These are phyloP conservation scores for Phanerodontia chrysosporium DNA, from an alignment of 768 basidiomycete genomes.

Conservation along the genomic window DNA sequence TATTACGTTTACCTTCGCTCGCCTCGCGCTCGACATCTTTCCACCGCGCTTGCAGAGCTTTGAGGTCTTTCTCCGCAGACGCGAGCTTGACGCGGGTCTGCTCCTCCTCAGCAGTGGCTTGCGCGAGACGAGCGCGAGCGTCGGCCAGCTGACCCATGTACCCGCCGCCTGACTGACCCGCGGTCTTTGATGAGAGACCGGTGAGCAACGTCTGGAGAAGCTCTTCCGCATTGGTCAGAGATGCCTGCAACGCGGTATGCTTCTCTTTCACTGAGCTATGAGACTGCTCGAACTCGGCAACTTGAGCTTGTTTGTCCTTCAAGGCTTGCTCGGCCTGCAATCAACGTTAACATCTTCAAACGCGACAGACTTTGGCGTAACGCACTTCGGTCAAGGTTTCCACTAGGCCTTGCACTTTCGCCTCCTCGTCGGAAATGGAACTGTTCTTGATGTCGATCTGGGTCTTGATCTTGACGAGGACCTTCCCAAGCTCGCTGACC, in stretches of 20 bases:
- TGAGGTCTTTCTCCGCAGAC: conserved; percentile 77
- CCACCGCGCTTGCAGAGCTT: conserved; percentile 69
- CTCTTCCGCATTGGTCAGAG: conserved; percentile 75
- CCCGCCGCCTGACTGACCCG: conserved; percentile 73
- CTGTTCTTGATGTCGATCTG: conserved; percentile 80
- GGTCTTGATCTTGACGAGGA: conserved; percentile 74
- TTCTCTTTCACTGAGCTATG: conserved; percentile 66
- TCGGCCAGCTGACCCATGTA: conserved; percentile 96
- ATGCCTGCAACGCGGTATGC: conserved; percentile 54
- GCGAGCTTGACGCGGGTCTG: conserved; percentile 72
- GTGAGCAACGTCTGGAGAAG: conserved; percentile 94
- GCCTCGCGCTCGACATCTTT: conserved; percentile 85
- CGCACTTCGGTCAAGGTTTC: conserved; percentile 60
- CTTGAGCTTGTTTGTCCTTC: conserved; percentile 55
- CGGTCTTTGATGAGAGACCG: conserved; percentile 69
- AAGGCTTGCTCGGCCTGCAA: conserved; percentile 55
- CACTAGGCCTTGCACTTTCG: conserved; percentile 46
- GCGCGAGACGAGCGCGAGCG: conserved; percentile 69
- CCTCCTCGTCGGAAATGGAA: conserved; percentile 76
- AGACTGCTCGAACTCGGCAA: conserved; percentile 47
- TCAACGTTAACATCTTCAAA: background rate
- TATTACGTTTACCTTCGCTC: conserved; percentile 63
- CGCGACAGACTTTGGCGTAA: conserved; percentile 13
- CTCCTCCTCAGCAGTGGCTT: conserved; percentile 80
- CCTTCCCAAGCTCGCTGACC: conserved; percentile 74